Evolutionary conservation across 2,329 filamentous ascomycete genomes (phyloP).

Genomic region (Alternaria sp.): DNA sequence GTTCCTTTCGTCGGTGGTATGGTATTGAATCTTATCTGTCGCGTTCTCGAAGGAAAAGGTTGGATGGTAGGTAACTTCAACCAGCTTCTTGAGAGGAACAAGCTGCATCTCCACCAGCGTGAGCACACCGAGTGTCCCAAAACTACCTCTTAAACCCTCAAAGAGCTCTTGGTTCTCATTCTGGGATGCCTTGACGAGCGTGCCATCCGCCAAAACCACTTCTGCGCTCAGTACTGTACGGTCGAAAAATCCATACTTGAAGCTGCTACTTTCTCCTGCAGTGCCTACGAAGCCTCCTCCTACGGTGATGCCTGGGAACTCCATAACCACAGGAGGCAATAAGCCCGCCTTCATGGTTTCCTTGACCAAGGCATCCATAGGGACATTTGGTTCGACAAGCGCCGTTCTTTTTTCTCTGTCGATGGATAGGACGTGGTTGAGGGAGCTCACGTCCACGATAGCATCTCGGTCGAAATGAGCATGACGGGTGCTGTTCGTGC

Average conservation of each 20-base stretch:
- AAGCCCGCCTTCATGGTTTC: slow-evolving; percentile 62
- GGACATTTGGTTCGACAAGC: slow-evolving; percentile 71
- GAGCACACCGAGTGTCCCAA: slow-evolving; percentile 66
- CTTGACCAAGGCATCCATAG: slow-evolving; percentile 68
- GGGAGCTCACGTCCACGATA: slow-evolving; percentile 68
- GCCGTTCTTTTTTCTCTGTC: slow-evolving; percentile 60
- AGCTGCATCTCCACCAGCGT: slow-evolving; percentile 66
- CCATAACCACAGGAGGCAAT: slow-evolving; percentile 71
- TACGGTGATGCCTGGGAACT: slow-evolving; percentile 73
- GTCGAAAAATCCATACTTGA: slow-evolving; percentile 71
- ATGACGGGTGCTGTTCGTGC: slow-evolving; percentile 75
- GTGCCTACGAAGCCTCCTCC: slow-evolving; percentile 72
- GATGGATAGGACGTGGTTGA: slow-evolving; percentile 68
- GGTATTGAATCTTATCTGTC: slow-evolving; percentile 55
- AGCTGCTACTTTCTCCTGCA: slow-evolving; percentile 71
- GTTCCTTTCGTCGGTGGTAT: slow-evolving; percentile 47
- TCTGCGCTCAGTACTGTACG: slow-evolving; percentile 67
- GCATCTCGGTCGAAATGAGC: slow-evolving; percentile 42
- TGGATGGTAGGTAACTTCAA: slow-evolving; percentile 68
- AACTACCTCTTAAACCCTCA: slow-evolving; percentile 63
- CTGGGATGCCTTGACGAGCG: slow-evolving; percentile 57
- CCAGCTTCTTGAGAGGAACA: slow-evolving; percentile 59
- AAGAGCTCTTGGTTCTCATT: slow-evolving; percentile 61
- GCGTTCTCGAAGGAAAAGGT: slow-evolving; percentile 58
- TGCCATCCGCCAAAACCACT: slow-evolving; percentile 66